Conservation (phyloP, 345 rosid genomes). For the Barbarea vulgaris region DNA sequence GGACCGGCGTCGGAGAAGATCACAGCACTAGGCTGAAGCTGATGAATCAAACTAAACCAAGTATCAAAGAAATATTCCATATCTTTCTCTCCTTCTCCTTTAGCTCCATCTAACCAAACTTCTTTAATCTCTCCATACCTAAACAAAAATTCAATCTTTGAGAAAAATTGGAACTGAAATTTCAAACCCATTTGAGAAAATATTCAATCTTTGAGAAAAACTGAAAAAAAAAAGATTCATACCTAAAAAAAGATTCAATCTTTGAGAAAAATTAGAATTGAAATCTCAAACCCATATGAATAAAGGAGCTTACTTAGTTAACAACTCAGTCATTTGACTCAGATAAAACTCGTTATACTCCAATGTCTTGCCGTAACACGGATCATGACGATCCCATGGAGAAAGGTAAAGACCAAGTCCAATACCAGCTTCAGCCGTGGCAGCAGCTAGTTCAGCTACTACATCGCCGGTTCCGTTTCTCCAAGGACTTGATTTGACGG, state of each 20-base stretch:
- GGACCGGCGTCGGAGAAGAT: constrained; percentile 93
- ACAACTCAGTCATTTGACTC: constrained; percentile 86
- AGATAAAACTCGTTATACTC: constrained; percentile 83
- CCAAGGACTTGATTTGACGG: constrained; percentile 72
- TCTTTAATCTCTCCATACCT: constrained; percentile 88
- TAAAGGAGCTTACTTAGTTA: constrained; percentile 58
- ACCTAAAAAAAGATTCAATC: constrained; percentile 43
- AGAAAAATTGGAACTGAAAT: neutral
- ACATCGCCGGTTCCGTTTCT: constrained; percentile 72
- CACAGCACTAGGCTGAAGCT: constrained; percentile 71
- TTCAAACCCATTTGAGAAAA: too few relatives aligned
- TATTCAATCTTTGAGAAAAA: neutral
- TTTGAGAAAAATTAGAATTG: too few relatives aligned
- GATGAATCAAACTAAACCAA: constrained; percentile 83
- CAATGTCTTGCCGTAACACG: constrained; percentile 67
- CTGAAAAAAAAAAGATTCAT: constrained; percentile 33
- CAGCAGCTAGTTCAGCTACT: constrained; percentile 63
- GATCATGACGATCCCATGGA: constrained; percentile 94
- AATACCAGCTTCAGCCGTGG: constrained; percentile 61
- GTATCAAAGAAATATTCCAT: constrained; percentile 74
- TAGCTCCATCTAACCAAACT: constrained; percentile 84
- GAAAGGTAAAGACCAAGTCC: constrained; percentile 76
- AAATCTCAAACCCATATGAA: neutral
- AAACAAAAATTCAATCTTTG: neutral
- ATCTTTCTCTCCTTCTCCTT: constrained; percentile 75